phyloP scores from a whole-genome alignment of 2,329 filamentous ascomycete species.

The Conoideocrella luteorostrata region DNA sequence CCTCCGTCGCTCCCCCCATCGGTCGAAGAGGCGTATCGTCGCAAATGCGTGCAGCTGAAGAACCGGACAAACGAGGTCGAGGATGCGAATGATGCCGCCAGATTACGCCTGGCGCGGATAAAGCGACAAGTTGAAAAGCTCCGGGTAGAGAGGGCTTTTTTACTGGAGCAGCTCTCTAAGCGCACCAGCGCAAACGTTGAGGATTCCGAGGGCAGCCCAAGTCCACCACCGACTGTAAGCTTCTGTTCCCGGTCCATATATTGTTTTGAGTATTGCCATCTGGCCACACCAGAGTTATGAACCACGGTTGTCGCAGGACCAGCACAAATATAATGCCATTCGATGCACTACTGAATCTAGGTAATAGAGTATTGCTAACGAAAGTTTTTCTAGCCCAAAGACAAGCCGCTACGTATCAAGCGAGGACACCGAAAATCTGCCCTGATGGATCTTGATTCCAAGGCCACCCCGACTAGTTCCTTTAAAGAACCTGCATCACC shows the following conservation, averaged over 20 bases:
- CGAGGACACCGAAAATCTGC: constrained; percentile 61
- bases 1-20: constrained; percentile 70
- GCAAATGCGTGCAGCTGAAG: constrained; percentile 93
- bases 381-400: constrained; percentile 58
- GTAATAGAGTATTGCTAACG: constrained; percentile 24
- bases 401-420: constrained; percentile 71
- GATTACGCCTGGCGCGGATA: constrained; percentile 70
- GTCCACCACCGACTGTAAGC: constrained; percentile 70
- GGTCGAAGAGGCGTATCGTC: constrained; percentile 90
- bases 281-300: too few relatives aligned
- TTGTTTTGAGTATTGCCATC: too few relatives aligned
- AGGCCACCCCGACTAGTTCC: constrained; percentile 31
- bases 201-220: constrained; percentile 73
- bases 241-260: background rate
- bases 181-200: constrained; percentile 69
- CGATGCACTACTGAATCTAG: too few relatives aligned
- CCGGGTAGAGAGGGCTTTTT: constrained; percentile 74
- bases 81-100: constrained; percentile 78
- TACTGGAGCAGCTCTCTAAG: constrained; percentile 66
- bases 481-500: constrained; percentile 41
- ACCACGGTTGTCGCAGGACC: too few relatives aligned
- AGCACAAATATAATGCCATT: too few relatives aligned
- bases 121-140: constrained; percentile 86
- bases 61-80: constrained; percentile 88
- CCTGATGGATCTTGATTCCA: constrained; percentile 36